Base-by-base conservation (phyloP, 164 flowering plant species). In the Akebia trifoliata region DNA sequence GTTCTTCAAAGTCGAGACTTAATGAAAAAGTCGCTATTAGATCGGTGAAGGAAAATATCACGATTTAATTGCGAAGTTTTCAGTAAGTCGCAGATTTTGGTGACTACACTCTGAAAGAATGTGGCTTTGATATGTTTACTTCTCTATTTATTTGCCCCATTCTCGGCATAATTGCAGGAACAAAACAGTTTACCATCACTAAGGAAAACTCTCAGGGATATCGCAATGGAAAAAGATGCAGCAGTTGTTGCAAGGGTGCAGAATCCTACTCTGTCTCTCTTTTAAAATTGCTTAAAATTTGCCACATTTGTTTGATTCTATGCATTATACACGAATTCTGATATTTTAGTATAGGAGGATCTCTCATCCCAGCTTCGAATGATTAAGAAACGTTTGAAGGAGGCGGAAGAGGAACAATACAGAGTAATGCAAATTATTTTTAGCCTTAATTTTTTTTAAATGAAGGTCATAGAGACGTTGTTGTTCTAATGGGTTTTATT, bases 321-420 rank as follows among this genome's bases (percentile, higher is more conserved):
- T 56, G 22, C 36, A 56, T 69, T 52, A 25, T 54, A 17, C 24
- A 36, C 26, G 34, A 26, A 64, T 39, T 72, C 58, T 54, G 44
- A 46, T 67, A 2, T 57, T 66, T 53, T 74, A 64, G 79, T 82
- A 67, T 76, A 93, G 98, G 97, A 93, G 83, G 98, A 93, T 72
- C 80, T 93, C 21, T 77, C 83, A 48, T 78, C 98, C 45, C 98
- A 90, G 72, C 81, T 90, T 74, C 90, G 96, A 28, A 70, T 83
- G 26, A 53, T 80, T 2, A 90, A 83, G 79, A 90, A 74, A 64
- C 92, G 87, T 43, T 25, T 87, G 32, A 93, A 82, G 70, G 98
- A 93, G 72, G 97, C 94, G 54, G 98, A 93, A 74, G 98, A 93
- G 68, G 97, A 93, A 60, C 98, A 93, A 54, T 93, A 89, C 56